Evolutionary conservation across 176 grass and related monocot genomes (phyloP).

Genomic region (Calamus simplicifolius): DNA sequence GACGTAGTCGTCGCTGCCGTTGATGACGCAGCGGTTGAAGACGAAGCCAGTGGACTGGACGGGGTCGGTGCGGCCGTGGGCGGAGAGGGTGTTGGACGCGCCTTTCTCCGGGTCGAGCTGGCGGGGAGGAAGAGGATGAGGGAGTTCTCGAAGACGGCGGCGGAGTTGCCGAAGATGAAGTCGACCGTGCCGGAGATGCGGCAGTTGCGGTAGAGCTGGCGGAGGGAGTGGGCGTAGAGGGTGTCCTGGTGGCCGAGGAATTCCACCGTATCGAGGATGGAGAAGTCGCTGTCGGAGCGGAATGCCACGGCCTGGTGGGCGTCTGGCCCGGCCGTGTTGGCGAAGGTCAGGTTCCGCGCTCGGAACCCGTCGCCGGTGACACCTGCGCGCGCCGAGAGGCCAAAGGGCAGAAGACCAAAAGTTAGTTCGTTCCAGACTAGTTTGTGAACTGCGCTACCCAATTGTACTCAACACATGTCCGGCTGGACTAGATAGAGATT

Average conservation of each 20-base stretch:
- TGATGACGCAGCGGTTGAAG: constrained; percentile 56
- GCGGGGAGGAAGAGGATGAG: constrained; percentile 37
- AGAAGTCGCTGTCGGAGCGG: constrained; percentile 70
- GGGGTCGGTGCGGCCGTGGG: constrained; percentile 88
- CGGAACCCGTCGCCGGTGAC: constrained; percentile 72
- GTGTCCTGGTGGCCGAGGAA: constrained; percentile 89
- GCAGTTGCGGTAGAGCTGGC: constrained; percentile 78
- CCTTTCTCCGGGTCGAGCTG: constrained; percentile 64
- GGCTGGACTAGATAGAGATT: too few species aligned
- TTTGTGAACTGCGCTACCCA: too few species aligned
- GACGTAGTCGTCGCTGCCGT: constrained; percentile 88
- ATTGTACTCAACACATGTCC: too few species aligned
- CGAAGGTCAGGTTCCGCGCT: constrained; percentile 83
- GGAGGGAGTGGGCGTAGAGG: constrained; percentile 72
- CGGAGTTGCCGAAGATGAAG: constrained; percentile 96
- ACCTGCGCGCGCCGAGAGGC: constrained; percentile 13
- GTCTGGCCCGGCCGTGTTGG: constrained; percentile 85
- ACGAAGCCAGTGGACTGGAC: constrained; percentile 85
- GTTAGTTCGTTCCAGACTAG: too few species aligned
- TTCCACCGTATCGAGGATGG: constrained; percentile 70
- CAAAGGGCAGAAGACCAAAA: background rate
- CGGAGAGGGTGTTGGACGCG: constrained; percentile 67
- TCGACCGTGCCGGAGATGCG: constrained; percentile 89
- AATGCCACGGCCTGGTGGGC: constrained; percentile 95
- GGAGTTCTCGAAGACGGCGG: constrained; percentile 51